Base-by-base conservation (phyloP, 1,284 basidiomycete genomes). In the Leccinum holopus region DNA sequence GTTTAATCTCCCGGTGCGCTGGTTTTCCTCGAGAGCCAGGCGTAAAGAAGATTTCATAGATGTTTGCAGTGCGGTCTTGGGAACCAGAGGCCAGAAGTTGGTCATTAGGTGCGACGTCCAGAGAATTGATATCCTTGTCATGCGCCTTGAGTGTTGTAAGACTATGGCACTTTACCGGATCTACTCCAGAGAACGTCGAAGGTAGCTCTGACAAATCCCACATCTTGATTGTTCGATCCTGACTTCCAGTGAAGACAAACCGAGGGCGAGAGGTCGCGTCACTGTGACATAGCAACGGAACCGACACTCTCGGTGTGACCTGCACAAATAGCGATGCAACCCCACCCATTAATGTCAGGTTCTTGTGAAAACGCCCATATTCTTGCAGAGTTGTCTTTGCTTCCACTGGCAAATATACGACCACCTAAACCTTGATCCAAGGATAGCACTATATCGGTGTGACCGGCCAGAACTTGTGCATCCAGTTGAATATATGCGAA, bases 91-190 rank as follows among this genome's bases (percentile, higher is more conserved):
- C 95, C 52, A 99, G 84, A 65, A 97, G 79, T 61, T 83, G 83
- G 76, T 98, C 93, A 74, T 98, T 95, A 3, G 95, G 95, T 14
- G 97, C 83, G 28, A 99, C 82, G 75, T 98, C 97, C 49, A 99
- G 83, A 55, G 95, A 87, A 77, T 99, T 99, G 79, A 99, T 98
- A 77, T 99, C 97, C 79, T 98, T 99, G 61, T 99, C 97, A 76
- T 99, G 97, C 12, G 95, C 94, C 71, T 92, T 92, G 60, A 92
- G 86, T 3, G 97, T 99, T n/a, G 86, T 83, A 28, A 99, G 80
- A 64, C 92, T 95, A 68, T 85, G 87, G 68, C 90, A 89, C 67
- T 85, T 86, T 16, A 81, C 59, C 35, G 76, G 62, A 33, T 77
- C 75, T 55, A 63, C 72, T 30, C 69, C 69, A 35, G 66, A 68